Conservation (phyloP, 2,329 filamentous ascomycete species). For the Curvularia hawaiiensis region DNA sequence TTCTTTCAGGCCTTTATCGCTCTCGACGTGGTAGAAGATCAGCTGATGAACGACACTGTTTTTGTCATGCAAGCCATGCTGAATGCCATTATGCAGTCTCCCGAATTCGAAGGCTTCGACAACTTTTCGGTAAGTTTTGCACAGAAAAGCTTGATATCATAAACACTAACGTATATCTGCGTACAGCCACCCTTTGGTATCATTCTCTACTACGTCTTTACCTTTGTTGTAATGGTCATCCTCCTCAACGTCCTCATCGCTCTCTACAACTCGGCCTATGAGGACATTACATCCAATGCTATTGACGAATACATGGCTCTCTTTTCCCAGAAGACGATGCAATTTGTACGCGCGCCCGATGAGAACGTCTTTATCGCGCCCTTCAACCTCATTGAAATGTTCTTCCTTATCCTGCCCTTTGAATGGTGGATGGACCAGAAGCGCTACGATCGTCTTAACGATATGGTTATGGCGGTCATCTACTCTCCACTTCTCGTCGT, state of each 20-base stretch:
- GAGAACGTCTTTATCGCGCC: slow-evolving; percentile 98
- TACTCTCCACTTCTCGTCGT: slow-evolving; percentile 84
- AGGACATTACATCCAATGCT: slow-evolving; percentile 90
- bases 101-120: slow-evolving; percentile 89
- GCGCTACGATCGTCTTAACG: slow-evolving; percentile 81
- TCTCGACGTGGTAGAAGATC: slow-evolving; percentile 80
- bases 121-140: slow-evolving; percentile 66
- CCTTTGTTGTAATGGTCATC: slow-evolving; percentile 95
- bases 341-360: slow-evolving; percentile 94
- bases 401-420: slow-evolving; percentile 76
- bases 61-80: slow-evolving; percentile 84
- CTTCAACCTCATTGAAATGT: slow-evolving; percentile 90
- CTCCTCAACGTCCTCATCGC: slow-evolving; percentile 96
- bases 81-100: slow-evolving; percentile 89
- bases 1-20: slow-evolving; percentile 96
- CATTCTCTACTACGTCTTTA: slow-evolving; percentile 96
- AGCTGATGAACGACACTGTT: slow-evolving; percentile 63
- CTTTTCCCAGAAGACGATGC: slow-evolving; percentile 92
- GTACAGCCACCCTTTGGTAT: slow-evolving; percentile 80
- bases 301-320: slow-evolving; percentile 95
- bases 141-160: neutral
- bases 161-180: slow-evolving; percentile 10
- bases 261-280: slow-evolving; percentile 94
- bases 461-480: slow-evolving; percentile 82
- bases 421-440: slow-evolving; percentile 92